Conservation (phyloP, 2,329 filamentous ascomycete genomes). For the Beauveria pseudobassiana region DNA sequence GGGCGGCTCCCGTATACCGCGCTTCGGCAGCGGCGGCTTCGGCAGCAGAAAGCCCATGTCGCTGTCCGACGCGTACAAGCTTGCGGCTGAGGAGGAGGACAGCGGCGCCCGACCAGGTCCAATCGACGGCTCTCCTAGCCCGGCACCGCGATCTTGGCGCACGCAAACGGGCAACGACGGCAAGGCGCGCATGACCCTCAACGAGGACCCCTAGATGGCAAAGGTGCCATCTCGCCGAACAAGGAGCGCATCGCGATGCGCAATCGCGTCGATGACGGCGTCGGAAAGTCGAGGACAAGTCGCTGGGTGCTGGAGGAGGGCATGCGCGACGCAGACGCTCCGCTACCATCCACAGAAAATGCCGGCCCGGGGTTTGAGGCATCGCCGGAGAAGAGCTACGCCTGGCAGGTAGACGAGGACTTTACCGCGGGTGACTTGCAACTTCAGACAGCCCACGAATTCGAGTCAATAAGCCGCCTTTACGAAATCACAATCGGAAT, state of each 20-base stretch:
- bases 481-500: conserved; percentile 14
- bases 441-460: conserved; percentile 50
- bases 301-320: conserved; percentile 13
- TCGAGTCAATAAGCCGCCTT: conserved; percentile 29
- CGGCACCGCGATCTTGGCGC: conserved; percentile 40
- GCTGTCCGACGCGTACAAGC: conserved; percentile 34
- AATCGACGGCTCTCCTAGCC: conserved; percentile 42
- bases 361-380: not conserved
- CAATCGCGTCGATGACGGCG: conserved; percentile 7
- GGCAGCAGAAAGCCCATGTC: conserved; percentile 26
- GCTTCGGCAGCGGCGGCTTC: conserved; percentile 12
- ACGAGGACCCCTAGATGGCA: conserved; percentile 12
- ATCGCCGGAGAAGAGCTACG: conserved; percentile 45
- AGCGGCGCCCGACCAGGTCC: conserved; percentile 15
- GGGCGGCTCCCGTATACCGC: conserved; percentile 28
- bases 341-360: conserved; percentile 27
- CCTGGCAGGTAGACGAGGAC: conserved; percentile 50
- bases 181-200: conserved; percentile 22
- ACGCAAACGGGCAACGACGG: conserved; percentile 22
- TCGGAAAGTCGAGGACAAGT: conserved; percentile 13
- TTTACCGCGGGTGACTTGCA: conserved; percentile 51
- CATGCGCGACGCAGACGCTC: conserved; percentile 20
- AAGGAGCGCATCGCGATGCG: conserved; percentile 9
- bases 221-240: not conserved
- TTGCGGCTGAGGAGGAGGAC: conserved; percentile 24